Evolutionary conservation across 2,329 filamentous ascomycete species (phyloP).

Genomic region (Penicillium sp.): DNA sequence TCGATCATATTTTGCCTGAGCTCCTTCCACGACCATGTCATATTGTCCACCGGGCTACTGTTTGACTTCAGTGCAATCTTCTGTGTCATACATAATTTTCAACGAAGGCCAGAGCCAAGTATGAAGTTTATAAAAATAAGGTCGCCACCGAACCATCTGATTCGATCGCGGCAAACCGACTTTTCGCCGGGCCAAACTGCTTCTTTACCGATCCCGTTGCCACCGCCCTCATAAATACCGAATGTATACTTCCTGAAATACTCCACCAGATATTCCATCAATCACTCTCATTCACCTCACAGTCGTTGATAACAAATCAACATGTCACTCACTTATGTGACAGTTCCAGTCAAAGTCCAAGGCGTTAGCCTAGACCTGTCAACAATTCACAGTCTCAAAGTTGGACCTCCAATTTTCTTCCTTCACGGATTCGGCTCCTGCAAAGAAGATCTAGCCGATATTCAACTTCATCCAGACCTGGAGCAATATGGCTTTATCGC

Average conservation of each 20-base stretch:
- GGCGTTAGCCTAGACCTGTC: conserved; percentile 19
- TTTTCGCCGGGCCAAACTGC: not conserved
- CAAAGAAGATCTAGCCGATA: conserved; percentile 27
- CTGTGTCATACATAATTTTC: too few relatives aligned
- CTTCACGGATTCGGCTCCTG: conserved; percentile 29
- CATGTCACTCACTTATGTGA: conserved; percentile 14
- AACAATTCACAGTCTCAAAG: conserved; percentile 21
- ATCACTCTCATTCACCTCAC: too few relatives aligned
- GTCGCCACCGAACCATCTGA: not conserved
- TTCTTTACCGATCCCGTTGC: too few relatives aligned
- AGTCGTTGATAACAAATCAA: too few relatives aligned
- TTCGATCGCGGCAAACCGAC: not conserved
- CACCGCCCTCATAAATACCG: too few relatives aligned
- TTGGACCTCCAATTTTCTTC: conserved; percentile 21
- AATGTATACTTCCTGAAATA: not conserved
- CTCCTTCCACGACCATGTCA: too few relatives aligned
- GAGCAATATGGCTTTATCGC: conserved; percentile 19
- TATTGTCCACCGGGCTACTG: too few relatives aligned
- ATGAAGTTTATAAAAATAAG: too few relatives aligned
- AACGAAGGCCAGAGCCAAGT: too few relatives aligned
- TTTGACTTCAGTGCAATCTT: too few relatives aligned
- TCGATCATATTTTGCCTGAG: too few relatives aligned
- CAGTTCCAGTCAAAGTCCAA: conserved; percentile 17
- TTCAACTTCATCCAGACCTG: conserved; percentile 14
- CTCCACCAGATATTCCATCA: not conserved